Evolutionary conservation across 495 filamentous ascomycete genomes (phyloP).

Genomic region (Penicillium subrubescens): DNA sequence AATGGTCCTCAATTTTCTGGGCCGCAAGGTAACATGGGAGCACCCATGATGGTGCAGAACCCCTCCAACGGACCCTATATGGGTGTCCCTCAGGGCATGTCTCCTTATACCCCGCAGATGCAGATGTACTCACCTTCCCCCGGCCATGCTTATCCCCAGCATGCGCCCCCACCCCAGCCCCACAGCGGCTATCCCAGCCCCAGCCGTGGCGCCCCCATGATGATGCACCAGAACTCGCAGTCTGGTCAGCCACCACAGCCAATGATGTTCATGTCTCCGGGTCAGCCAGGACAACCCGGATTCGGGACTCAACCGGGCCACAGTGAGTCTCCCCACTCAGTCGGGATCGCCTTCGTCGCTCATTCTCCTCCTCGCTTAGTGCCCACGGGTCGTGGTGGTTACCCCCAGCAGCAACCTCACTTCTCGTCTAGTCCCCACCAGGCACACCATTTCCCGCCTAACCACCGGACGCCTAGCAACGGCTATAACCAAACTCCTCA

Average conservation of each 20-base stretch:
- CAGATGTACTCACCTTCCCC: conserved; percentile 73
- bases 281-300: conserved; percentile 66
- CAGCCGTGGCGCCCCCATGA: conserved; percentile 73
- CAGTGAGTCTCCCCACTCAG: conserved; percentile 54
- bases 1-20: conserved; percentile 66
- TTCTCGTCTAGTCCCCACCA: conserved; percentile 68
- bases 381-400: conserved; percentile 59
- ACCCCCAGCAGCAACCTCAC: conserved; percentile 60
- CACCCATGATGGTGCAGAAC: conserved; percentile 81
- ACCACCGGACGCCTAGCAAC: conserved; percentile 60
- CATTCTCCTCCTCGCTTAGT: conserved; percentile 36
- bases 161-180: conserved; percentile 63
- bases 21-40: conserved; percentile 65
- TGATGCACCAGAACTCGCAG: conserved; percentile 82
- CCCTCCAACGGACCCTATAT: conserved; percentile 61
- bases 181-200: conserved; percentile 85
- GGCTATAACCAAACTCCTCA: conserved; percentile 59
- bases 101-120: conserved; percentile 66
- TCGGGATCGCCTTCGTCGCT: not conserved
- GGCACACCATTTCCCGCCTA: conserved; percentile 63
- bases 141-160: conserved; percentile 64
- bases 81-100: conserved; percentile 57
- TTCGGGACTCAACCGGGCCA: conserved; percentile 64
- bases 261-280: conserved; percentile 68
- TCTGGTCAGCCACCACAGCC: conserved; percentile 63